These are phyloP conservation scores for Jaminaea rosea DNA, from an alignment of 1,284 basidiomycete genomes.

Conservation along the genomic window DNA sequence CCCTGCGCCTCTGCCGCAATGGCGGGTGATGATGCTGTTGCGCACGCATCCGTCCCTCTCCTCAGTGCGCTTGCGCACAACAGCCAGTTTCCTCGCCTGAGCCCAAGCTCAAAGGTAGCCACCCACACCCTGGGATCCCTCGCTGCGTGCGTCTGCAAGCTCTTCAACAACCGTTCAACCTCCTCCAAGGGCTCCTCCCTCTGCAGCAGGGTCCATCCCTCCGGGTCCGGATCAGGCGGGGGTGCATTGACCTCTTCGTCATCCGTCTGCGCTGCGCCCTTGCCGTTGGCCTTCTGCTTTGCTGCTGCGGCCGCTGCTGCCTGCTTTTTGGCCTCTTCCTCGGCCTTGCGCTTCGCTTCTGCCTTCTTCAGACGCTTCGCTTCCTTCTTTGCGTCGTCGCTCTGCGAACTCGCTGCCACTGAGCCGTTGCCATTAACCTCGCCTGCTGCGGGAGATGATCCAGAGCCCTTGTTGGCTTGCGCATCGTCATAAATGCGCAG, in stretches of 20 bases:
- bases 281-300: not conserved
- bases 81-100: slow-evolving; percentile 72
- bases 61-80: slow-evolving; percentile 66
- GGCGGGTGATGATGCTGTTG: no score
- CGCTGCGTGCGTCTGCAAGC: slow-evolving; percentile 53
- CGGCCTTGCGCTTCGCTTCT: slow-evolving; percentile 60
- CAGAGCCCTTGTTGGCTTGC: not conserved
- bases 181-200: slow-evolving; percentile 57
- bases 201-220: slow-evolving; percentile 21
- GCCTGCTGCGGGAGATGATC: slow-evolving; percentile 33
- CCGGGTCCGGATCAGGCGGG: slow-evolving; percentile 33
- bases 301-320: slow-evolving; percentile 6
- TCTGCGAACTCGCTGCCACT: no score
- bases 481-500: slow-evolving; percentile 63
- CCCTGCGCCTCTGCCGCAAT: slow-evolving; percentile 57
- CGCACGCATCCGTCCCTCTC: not conserved
- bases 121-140: slow-evolving; percentile 65
- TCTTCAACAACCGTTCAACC: slow-evolving; percentile 65
- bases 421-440: slow-evolving; percentile 24
- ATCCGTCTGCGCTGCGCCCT: not conserved
- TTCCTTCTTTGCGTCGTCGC: slow-evolving; percentile 74
- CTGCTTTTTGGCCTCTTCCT: slow-evolving; percentile 61
- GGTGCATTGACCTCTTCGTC: slow-evolving; percentile 3
- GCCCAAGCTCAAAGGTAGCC: slow-evolving; percentile 68
- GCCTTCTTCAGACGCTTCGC: slow-evolving; percentile 54